Base-by-base conservation (phyloP, 2,329 filamentous ascomycete species). In the Fusarium oligoseptatum region DNA sequence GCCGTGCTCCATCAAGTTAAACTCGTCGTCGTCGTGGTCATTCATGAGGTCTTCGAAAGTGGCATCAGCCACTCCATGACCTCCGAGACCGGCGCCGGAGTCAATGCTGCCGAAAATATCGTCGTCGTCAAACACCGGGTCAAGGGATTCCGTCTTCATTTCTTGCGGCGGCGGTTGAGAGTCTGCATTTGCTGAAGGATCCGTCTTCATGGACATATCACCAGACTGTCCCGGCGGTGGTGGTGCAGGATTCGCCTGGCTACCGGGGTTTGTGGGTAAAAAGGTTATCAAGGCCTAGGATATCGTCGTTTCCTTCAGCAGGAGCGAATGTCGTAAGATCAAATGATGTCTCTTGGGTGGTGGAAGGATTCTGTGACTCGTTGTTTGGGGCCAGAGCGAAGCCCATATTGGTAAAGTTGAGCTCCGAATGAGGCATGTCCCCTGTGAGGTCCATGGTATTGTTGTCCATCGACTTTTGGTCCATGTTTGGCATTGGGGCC, bases 391-490 rank as follows among this genome's bases (percentile, higher is more conserved):
- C 88, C 6, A 90, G 81, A 0, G 87, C 85, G 72, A 90, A 90
- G 39, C 88, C 85, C 87, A 90, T 90, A 71, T 90, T 84, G 15
- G 88, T 90, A 74, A 90, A 90, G 70, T 86, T 86, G 9, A 86
- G 82, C 61, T 86, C 84, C n/a, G 84, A 79, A 56, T 82, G 63
- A 22, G 73, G 64, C 10, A 74, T 74, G 27, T 70, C 72, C 3
- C 67, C 68, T 1, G 76, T 60, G 5, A 75, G 63, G 20, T 75
- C 76, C 63, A 75, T 72, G 24, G 75, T 71, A 50, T 69, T 76
- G n/a, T 76, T 77, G 20, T 73, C 76, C n/a, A 74, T 43, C 9
- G 73, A 66, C 58, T 76, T 77, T 24, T 78, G 72, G 2, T 80
- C 77, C 74, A 78, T 80, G 36, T 71, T 55, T 9, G 81, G 76